These are phyloP conservation scores for Combretum micranthum DNA, from an alignment of 345 rosid species.

Conservation along the genomic window DNA sequence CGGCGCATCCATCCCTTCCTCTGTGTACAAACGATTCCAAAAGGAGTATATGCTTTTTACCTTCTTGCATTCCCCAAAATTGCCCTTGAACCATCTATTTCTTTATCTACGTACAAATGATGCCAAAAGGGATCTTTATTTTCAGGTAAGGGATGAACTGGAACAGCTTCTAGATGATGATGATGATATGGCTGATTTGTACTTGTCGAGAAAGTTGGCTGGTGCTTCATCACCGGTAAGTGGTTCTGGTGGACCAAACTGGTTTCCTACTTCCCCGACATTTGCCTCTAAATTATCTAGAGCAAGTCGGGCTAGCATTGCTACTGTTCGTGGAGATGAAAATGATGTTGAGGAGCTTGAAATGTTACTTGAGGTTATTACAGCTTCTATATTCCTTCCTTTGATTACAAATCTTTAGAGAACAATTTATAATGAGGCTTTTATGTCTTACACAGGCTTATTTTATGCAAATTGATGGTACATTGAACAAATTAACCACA, in stretches of 20 bases:
- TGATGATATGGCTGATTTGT: conserved; percentile 97
- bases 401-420: background rate
- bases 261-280: conserved; percentile 80
- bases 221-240: conserved; percentile 61
- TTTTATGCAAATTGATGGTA: conserved; percentile 91
- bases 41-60: too few relatives aligned
- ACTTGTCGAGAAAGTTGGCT: conserved; percentile 79
- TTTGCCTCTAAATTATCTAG: conserved; percentile 88
- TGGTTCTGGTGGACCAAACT: conserved; percentile 64
- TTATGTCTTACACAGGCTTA: conserved; percentile 57
- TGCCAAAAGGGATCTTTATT: too few relatives aligned
- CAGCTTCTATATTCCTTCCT: background rate
- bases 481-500: conserved; percentile 78
- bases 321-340: conserved; percentile 80
- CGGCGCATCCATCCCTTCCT: too few relatives aligned
- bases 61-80: too few relatives aligned
- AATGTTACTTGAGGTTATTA: conserved; percentile 86
- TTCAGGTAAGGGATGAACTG: conserved; percentile 93
- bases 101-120: too few relatives aligned
- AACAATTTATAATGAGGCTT: conserved; percentile 5
- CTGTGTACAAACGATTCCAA: too few relatives aligned
- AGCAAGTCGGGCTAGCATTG: conserved; percentile 85
- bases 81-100: too few relatives aligned
- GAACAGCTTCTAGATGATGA: conserved; percentile 95
- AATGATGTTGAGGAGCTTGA: conserved; percentile 98